Conservation (phyloP, 768 basidiomycete genomes). For the Amanita jacksonii region DNA sequence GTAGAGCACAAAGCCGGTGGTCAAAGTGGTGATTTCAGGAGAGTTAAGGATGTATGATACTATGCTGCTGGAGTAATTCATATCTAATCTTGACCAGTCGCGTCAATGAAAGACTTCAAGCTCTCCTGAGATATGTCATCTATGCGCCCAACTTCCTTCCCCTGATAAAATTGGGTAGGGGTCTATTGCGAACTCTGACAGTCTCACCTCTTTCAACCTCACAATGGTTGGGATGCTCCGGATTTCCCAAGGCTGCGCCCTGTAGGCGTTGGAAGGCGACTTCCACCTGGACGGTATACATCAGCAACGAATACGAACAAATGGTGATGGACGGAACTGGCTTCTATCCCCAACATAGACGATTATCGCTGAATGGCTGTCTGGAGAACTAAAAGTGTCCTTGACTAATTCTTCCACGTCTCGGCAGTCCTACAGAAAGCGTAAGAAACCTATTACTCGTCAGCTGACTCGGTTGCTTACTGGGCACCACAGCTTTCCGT, state of each 20-base stretch:
- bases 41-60: background rate
- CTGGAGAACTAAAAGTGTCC: conserved; percentile 34
- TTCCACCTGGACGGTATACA: conserved; percentile 48
- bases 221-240: conserved; percentile 58
- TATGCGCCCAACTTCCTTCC: conserved; percentile 31
- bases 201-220: conserved; percentile 44
- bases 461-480: conserved; percentile 25
- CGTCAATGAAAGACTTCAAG: conserved; percentile 21
- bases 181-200: background rate
- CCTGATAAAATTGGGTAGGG: conserved; percentile 17
- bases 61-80: background rate
- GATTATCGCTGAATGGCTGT: conserved; percentile 45
- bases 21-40: conserved; percentile 57
- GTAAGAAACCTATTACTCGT: background rate
- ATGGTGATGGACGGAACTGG: conserved; percentile 37
- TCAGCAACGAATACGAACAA: background rate
- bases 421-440: conserved; percentile 46
- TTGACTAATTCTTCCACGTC: conserved; percentile 48
- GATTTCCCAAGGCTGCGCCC: conserved; percentile 55
- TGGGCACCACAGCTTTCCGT: conserved; percentile 62
- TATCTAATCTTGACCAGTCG: background rate
- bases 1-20: conserved; percentile 68
- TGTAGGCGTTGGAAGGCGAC: conserved; percentile 43
- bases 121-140: conserved; percentile 25
- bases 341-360: conserved; percentile 60